phyloP scores from a whole-genome alignment of 2,329 filamentous ascomycete species.

The Trichoderma semiorbis region DNA sequence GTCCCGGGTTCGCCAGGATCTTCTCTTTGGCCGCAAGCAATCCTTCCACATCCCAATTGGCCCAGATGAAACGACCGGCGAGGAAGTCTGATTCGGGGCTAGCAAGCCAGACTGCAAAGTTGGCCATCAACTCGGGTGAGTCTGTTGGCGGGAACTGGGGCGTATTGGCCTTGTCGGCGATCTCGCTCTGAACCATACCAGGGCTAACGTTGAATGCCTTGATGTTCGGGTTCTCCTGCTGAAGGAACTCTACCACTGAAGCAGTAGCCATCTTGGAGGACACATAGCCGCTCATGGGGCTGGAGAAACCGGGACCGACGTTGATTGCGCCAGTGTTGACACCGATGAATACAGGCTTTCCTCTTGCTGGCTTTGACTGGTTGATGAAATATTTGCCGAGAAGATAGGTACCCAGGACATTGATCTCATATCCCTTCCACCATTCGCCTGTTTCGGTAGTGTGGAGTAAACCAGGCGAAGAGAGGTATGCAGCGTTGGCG shows the following conservation, averaged over 20 bases:
- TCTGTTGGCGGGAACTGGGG: background rate
- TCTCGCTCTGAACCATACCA: background rate
- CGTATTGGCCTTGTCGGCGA: background rate
- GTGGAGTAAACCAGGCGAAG: background rate
- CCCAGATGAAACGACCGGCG: background rate
- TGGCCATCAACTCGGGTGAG: background rate
- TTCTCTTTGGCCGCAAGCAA: background rate
- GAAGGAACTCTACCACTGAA: constrained; percentile 2
- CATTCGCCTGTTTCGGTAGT: background rate
- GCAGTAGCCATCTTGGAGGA: background rate
- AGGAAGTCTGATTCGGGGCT: constrained; percentile 4
- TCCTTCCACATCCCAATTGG: constrained; percentile 3
- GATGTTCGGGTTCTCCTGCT: background rate
- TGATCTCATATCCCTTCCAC: constrained; percentile 9
- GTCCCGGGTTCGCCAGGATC: background rate
- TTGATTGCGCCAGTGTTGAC: background rate
- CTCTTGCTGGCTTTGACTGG: background rate
- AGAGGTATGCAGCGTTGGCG: background rate
- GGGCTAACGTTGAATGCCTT: background rate
- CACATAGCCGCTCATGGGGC: background rate
- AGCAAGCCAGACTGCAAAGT: constrained; percentile 5
- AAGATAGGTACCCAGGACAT: constrained; percentile 1
- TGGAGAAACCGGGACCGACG: background rate
- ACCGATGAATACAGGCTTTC: background rate
- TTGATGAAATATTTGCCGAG: background rate